These are phyloP conservation scores for Starmerella stigmatis DNA, from an alignment of 805 yeast species.

Conservation along the genomic window DNA sequence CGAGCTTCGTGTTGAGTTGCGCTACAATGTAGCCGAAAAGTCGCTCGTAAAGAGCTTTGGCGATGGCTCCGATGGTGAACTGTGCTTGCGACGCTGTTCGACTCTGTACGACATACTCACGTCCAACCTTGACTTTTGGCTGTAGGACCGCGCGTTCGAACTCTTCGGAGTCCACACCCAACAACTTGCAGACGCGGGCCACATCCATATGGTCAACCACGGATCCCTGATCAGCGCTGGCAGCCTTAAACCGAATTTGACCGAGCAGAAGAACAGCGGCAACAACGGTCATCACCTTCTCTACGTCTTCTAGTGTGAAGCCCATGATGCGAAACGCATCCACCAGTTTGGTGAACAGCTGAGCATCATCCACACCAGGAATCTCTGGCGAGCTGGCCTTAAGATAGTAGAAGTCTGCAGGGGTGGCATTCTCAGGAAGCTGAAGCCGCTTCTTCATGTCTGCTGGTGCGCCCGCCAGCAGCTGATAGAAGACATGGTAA, in stretches of 20 bases:
- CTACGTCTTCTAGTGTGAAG: constrained; percentile 44
- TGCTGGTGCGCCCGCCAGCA: constrained; percentile 53
- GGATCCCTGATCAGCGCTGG: constrained; percentile 63
- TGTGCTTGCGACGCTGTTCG: constrained; percentile 71
- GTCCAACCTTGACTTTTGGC: constrained; percentile 86
- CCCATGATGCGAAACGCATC: constrained; percentile 68
- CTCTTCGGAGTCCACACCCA: constrained; percentile 51
- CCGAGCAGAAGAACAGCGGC: constrained; percentile 80
- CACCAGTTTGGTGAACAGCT: constrained; percentile 52
- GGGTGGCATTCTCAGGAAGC: constrained; percentile 36
- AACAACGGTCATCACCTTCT: constrained; percentile 51
- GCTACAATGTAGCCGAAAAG: constrained; percentile 68
- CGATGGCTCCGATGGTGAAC: constrained; percentile 71
- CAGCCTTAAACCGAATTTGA: constrained; percentile 60
- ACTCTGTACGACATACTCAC: constrained; percentile 71
- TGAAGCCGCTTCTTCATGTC: constrained; percentile 30
- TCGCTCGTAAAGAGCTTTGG: constrained; percentile 78
- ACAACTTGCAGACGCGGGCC: constrained; percentile 44
- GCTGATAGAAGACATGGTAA: constrained; percentile 86
- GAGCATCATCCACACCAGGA: constrained; percentile 66
- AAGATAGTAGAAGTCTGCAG: constrained; percentile 49
- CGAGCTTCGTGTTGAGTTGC: constrained; percentile 59
- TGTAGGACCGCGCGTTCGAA: constrained; percentile 52
- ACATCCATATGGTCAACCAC: constrained; percentile 45
- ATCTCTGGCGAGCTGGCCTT: constrained; percentile 45